Evolutionary conservation across 1,139 yeast species (phyloP).

Genomic region (Entelexis paramagnoliae): DNA sequence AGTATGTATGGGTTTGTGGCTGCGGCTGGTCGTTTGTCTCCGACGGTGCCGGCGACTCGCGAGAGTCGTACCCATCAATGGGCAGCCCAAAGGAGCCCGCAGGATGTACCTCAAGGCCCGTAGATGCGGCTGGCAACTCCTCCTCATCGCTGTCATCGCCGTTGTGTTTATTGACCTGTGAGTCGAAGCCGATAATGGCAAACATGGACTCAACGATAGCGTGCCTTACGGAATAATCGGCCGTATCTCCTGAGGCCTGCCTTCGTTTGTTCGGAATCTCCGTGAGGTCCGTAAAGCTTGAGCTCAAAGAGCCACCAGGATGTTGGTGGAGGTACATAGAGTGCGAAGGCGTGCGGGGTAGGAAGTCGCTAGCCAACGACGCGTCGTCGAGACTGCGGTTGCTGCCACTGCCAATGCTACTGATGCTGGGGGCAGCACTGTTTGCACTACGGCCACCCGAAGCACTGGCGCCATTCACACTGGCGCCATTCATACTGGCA

Average conservation of each 20-base stretch:
- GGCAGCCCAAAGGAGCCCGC: constrained; percentile 6
- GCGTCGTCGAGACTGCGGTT: neutral
- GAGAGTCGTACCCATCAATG: neutral
- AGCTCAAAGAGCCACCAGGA: constrained; percentile 7
- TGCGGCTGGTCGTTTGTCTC: neutral
- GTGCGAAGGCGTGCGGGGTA: neutral
- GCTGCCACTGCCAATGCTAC: neutral
- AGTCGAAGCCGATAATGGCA: constrained; percentile 23
- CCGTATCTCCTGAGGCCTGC: constrained; percentile 44
- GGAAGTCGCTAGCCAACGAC: neutral
- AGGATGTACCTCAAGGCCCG: constrained; percentile 4
- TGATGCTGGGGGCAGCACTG: no score
- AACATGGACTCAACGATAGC: constrained; percentile 73
- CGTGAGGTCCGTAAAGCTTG: constrained; percentile 4
- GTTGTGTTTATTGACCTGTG: neutral
- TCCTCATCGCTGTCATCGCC: constrained; percentile 3
- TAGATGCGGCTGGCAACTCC: neutral
- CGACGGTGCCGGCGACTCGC: neutral
- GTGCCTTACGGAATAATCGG: constrained; percentile 56
- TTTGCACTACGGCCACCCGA: no score
- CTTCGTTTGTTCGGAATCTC: neutral
- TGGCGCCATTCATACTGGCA: no score
- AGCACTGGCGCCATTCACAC: no score
- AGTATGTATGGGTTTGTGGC: constrained; percentile 7
- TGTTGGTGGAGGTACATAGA: neutral